phyloP scores from a whole-genome alignment of 345 rosid species.

The Arabis hirsuta region DNA sequence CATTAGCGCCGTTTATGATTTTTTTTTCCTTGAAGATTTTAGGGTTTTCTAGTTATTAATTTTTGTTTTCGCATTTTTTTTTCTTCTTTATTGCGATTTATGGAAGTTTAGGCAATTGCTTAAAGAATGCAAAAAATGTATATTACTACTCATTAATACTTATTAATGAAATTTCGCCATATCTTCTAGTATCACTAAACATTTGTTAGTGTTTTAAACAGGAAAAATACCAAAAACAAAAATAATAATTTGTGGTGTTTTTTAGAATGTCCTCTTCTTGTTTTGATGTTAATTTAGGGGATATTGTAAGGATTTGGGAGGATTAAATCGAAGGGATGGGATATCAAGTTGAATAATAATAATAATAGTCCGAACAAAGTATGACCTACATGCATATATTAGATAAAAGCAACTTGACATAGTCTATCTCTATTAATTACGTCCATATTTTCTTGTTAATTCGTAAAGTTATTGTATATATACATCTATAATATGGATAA shows the following conservation, averaged over 20 bases:
- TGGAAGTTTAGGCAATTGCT: constrained; percentile 42
- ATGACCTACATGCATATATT: constrained; percentile 45
- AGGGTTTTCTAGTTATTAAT: constrained; percentile 17
- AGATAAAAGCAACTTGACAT: constrained; percentile 43
- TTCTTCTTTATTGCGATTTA: constrained; percentile 17
- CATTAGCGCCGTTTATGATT: constrained; percentile 27
- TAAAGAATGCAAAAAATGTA: constrained; percentile 42
- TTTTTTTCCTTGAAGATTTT: constrained; percentile 29
- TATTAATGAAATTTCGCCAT: constrained; percentile 18
- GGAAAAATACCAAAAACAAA: not conserved
- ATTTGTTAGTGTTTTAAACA: constrained; percentile 12
- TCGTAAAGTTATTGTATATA: constrained; percentile 17
- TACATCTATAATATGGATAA: constrained; percentile 28
- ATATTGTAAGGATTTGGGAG: not conserved
- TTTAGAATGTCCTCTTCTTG: not conserved
- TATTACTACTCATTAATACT: constrained; percentile 36
- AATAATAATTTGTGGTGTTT: too few relatives aligned
- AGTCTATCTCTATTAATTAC: constrained; percentile 36
- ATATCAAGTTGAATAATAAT: constrained; percentile 32
- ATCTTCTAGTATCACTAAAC: constrained; percentile 5
- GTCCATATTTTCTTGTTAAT: constrained; percentile 28
- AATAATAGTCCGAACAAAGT: constrained; percentile 26
- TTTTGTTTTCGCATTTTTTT: constrained; percentile 1
- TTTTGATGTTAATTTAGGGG: not conserved
- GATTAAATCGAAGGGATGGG: constrained; percentile 20